Evolutionary conservation across 305 asterid species (phyloP), one percentile per base, ranked within the genome.

Genomic region (Fraxinus floribunda): DNA sequence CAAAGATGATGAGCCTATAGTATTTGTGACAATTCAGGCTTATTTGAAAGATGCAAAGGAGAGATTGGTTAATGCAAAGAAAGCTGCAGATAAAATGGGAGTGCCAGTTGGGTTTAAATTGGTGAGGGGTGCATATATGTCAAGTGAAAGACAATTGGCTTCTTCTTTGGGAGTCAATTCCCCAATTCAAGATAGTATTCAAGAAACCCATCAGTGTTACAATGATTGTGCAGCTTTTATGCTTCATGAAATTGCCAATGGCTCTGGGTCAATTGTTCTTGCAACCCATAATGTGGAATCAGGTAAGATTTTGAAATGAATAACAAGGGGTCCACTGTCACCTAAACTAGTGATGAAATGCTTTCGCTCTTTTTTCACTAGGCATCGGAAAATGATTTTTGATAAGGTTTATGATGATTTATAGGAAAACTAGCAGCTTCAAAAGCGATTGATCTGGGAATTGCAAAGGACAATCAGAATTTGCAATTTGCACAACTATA

Each of bases 251-350:
- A 86, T 93, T 7, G 79, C 91, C 13, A 72, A 80, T 16, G 94
- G 97, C 44, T 83, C 94, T 1, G 95, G 95, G 0, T 87, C 93
- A 0, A 85, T 87, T 66, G 95, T 96, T 62, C 92, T 94, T 13
- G 98, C 99, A 2, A 96, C 98, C 30, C 99, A 96, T 85, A 96
- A 96, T 22, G 73, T 90, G n/a, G 93, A 91, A 22, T 96, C 99
- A 64, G 97, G 97, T 94, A 87, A 4, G 3, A 8, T 18, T 62
- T 62, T 62, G 55, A 44, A 44, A 44, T 44, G 16, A 44, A 44
- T 44, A 38, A 38, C 55, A 44, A 44, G 5, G 7, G 60, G n/a
- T 13, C 1, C 2, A 3, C 20, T 49, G 7, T 15, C 60, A 49
- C 2, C 60, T 49, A 15, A 3, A 49, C 60, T 15, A 49, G 20